A percentile compares a stretch with the other conserved stretches of the same genome.
phyloP scores from a whole-genome alignment of 805 yeast genomes.

The Yamadazyma endophytica region DNA sequence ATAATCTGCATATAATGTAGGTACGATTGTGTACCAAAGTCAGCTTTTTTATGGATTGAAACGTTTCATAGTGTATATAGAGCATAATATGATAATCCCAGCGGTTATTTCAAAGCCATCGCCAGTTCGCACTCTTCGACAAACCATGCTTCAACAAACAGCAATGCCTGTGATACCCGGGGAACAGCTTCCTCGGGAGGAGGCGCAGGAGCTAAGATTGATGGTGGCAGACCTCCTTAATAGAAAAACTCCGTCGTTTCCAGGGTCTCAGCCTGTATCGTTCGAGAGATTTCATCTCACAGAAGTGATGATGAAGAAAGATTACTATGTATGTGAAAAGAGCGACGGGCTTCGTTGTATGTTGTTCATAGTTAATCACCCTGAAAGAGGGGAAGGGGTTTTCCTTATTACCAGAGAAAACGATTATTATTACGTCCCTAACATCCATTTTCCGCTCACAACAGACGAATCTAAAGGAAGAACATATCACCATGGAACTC shows the following conservation, averaged over 20 bases:
- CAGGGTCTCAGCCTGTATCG: conserved; percentile 95
- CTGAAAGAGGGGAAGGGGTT: conserved; percentile 79
- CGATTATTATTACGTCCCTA: conserved; percentile 76
- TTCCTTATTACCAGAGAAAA: conserved; percentile 86
- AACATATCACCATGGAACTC: conserved; percentile 77
- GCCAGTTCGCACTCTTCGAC: neutral
- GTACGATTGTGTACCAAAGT: no score
- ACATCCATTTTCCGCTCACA: conserved; percentile 76
- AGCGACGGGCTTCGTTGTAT: conserved; percentile 89
- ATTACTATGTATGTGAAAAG: conserved; percentile 93
- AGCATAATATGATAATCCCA: neutral
- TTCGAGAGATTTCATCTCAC: conserved; percentile 71
- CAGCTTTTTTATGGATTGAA: no score
- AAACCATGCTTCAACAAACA: no score
- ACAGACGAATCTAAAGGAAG: conserved; percentile 41
- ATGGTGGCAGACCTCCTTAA: conserved; percentile 64
- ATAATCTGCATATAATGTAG: no score
- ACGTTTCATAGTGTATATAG: no score
- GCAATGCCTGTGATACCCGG: conserved; percentile 89
- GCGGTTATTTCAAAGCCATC: neutral
- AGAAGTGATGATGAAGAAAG: conserved; percentile 60
- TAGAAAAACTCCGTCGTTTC: conserved; percentile 57
- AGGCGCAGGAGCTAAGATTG: conserved; percentile 60
- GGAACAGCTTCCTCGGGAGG: conserved; percentile 64
- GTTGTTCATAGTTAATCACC: conserved; percentile 61